Percentiles rank a stretch among this genome's conserved stretches.
Evolutionary conservation across 352 stramenopile genomes (phyloP).

Genomic region (Elongisporangium senticosum): DNA sequence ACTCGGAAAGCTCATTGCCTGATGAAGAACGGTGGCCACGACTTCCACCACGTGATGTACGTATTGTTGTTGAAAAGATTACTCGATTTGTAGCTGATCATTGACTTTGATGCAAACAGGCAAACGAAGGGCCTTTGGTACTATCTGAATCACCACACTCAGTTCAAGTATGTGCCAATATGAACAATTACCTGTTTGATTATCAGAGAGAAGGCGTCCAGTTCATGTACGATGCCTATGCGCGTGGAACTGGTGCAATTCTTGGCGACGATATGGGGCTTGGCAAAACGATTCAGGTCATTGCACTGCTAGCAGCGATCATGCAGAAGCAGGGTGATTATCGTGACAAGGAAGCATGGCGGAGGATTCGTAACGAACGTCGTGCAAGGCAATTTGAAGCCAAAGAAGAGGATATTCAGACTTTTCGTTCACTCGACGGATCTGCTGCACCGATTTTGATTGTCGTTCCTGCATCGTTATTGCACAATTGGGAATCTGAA

Average conservation of each 20-base stretch:
- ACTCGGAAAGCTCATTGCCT: slow-evolving; percentile 6
- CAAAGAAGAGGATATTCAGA: slow-evolving; percentile 34
- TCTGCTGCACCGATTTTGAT: slow-evolving; percentile 91
- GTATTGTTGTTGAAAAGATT: slow-evolving; percentile 2
- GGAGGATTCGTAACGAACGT: slow-evolving; percentile 90
- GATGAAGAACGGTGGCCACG: slow-evolving; percentile 42
- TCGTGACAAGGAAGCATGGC: slow-evolving; percentile 94
- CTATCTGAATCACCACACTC: slow-evolving; percentile 13
- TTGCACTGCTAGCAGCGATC: slow-evolving; percentile 87
- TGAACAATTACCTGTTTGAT: slow-evolving; percentile 71
- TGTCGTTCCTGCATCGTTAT: slow-evolving; percentile 95
- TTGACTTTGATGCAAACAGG: slow-evolving; percentile 8
- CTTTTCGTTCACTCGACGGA: slow-evolving; percentile 39
- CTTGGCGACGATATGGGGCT: slow-evolving; percentile 99
- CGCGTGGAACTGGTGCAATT: slow-evolving; percentile 71
- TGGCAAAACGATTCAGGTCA: slow-evolving; percentile 93
- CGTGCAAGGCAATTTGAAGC: slow-evolving; percentile 52
- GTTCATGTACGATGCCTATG: slow-evolving; percentile 62
- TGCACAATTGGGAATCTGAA: slow-evolving; percentile 99
- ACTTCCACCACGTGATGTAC: slow-evolving; percentile 36
- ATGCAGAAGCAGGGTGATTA: slow-evolving; percentile 91
- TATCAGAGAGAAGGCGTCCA: slow-evolving; percentile 68
- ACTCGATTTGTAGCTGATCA: neutral
- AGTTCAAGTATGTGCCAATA: slow-evolving; percentile 52
- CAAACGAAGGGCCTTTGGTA: slow-evolving; percentile 31